Conservation (phyloP, 352 stramenopile species). For the Blastocystis sp. region DNA sequence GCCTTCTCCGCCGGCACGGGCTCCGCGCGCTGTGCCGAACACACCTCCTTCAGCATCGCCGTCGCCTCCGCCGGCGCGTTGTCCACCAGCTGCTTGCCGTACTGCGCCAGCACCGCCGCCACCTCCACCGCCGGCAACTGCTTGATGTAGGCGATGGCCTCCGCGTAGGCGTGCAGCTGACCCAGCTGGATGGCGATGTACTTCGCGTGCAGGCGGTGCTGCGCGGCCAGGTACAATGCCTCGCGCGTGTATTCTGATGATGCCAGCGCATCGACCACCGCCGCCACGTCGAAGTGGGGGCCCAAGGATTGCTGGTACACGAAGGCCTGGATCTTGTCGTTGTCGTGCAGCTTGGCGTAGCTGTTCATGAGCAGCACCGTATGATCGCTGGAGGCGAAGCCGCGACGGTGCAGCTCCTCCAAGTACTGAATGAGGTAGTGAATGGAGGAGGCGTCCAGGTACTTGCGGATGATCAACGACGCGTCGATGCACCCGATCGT, state of each 20-base stretch:
- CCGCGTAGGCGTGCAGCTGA: slow-evolving; percentile 80
- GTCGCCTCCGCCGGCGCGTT: neutral
- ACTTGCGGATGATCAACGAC: slow-evolving; percentile 95
- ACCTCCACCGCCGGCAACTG: slow-evolving; percentile 13
- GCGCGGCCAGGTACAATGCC: slow-evolving; percentile 82
- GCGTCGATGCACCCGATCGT: slow-evolving; percentile 85
- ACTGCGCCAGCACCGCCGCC: neutral
- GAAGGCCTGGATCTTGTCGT: slow-evolving; percentile 83
- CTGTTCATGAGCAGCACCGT: slow-evolving; percentile 88
- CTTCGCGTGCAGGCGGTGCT: slow-evolving; percentile 82
- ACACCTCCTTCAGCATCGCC: slow-evolving; percentile 10
- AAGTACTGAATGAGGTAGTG: slow-evolving; percentile 92
- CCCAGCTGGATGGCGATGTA: slow-evolving; percentile 88
- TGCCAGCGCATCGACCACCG: slow-evolving; percentile 84
- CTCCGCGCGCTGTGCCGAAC: neutral
- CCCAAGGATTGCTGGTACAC: slow-evolving; percentile 81
- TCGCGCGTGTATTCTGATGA: slow-evolving; percentile 85
- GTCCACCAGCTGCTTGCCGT: slow-evolving; percentile 51
- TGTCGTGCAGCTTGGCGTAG: slow-evolving; percentile 82
- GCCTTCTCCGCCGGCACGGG: neutral
- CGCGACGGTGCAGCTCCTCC: slow-evolving; percentile 82
- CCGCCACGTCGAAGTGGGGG: slow-evolving; percentile 84
- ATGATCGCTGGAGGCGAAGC: slow-evolving; percentile 83
- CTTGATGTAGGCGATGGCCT: slow-evolving; percentile 85
- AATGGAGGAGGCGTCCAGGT: slow-evolving; percentile 92